Percentiles rank a stretch among this genome's conserved stretches.
Evolutionary conservation across 2,329 filamentous ascomycete genomes (phyloP).

Genomic region (Colletotrichum sansevieriae): DNA sequence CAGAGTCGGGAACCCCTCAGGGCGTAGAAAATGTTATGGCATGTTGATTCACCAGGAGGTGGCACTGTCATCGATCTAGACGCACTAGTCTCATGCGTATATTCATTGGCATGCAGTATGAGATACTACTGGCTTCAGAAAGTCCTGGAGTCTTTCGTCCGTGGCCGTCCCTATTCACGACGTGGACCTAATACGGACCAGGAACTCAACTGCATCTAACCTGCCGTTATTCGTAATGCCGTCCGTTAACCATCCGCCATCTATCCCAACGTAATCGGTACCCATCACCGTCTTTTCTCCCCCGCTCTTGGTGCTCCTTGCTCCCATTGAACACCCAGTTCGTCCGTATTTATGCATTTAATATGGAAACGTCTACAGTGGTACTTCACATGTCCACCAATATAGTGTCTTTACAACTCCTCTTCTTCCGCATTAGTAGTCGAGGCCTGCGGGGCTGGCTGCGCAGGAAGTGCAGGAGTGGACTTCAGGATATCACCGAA

Average conservation of each 20-base stretch:
- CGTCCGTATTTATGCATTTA: no score
- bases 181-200: not conserved
- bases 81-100: not conserved
- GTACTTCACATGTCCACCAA: not conserved
- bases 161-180: not conserved
- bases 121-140: not conserved
- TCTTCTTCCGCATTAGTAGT: constrained; percentile 32
- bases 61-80: not conserved
- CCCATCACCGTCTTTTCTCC: no score
- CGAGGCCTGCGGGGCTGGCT: not conserved
- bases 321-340: no score
- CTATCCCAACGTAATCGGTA: not conserved
- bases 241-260: not conserved
- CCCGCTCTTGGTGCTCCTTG: not conserved
- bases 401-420: constrained; percentile 22
- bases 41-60: no score
- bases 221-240: not conserved
- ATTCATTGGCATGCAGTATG: not conserved
- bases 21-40: no score
- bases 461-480: not conserved
- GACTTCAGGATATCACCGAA: constrained; percentile 8
- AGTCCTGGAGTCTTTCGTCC: not conserved
- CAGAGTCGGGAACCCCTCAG: no score
- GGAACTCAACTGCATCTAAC: not conserved
- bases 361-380: not conserved